Percentiles rank a stretch among this genome's conserved stretches.
phyloP scores from a whole-genome alignment of 2,329 filamentous ascomycete genomes.

The Monilinia aucupariae region DNA sequence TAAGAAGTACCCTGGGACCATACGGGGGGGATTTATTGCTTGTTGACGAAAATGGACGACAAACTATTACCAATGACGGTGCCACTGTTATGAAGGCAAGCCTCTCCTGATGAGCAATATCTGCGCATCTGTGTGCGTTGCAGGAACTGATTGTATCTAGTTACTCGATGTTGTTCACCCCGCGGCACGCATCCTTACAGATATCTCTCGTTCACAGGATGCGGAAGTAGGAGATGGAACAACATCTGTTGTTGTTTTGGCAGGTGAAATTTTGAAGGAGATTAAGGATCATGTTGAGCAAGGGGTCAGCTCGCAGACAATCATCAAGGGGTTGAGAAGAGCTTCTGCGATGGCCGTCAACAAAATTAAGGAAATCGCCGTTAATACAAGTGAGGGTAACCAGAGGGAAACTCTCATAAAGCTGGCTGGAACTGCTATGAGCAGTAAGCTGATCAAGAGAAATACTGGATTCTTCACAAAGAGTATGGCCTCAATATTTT shows the following conservation, averaged over 20 bases:
- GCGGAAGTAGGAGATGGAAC: conserved; percentile 98
- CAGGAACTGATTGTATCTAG: conserved; percentile 41
- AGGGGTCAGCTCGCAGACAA: conserved; percentile 93
- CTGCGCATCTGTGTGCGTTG: conserved; percentile 3
- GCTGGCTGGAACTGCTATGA: conserved; percentile 94
- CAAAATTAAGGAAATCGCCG: conserved; percentile 96
- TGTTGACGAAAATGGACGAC: conserved; percentile 89
- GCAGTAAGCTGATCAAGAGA: conserved; percentile 97
- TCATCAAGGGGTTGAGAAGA: conserved; percentile 91
- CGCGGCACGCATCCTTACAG: conserved; percentile 91
- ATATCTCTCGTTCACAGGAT: conserved; percentile 98
- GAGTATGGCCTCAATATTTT: conserved; percentile 52
- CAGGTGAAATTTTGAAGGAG: conserved; percentile 97
- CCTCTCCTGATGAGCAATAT: neutral
- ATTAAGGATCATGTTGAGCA: conserved; percentile 94
- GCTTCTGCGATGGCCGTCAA: conserved; percentile 89
- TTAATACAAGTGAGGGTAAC: conserved; percentile 76
- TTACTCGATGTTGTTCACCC: conserved; percentile 98
- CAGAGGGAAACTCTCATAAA: conserved; percentile 83
- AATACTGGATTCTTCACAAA: conserved; percentile 97
- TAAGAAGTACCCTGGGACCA: conserved; percentile 91
- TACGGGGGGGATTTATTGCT: conserved; percentile 96
- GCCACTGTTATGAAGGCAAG: conserved; percentile 96
- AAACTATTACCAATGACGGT: conserved; percentile 98
- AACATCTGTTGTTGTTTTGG: conserved; percentile 92